Percentiles rank a stretch among this genome's conserved stretches.
Evolutionary conservation across 1,284 basidiomycete genomes (phyloP).

Genomic region (Salmacisia buchloeana): DNA sequence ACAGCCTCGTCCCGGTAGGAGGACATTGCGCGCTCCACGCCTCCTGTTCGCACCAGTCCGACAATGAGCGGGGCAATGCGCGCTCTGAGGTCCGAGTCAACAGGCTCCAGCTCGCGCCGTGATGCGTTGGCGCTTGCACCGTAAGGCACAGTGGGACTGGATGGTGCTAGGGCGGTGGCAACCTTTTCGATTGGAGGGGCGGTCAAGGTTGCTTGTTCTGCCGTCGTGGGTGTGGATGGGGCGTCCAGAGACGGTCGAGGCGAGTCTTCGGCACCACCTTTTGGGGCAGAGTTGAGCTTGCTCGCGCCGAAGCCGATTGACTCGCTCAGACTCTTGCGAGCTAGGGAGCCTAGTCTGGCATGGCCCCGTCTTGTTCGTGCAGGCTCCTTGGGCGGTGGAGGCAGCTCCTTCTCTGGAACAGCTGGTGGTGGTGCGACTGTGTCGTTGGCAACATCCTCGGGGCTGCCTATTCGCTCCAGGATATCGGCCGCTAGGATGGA

Average conservation of each 20-base stretch:
- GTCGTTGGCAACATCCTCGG: slow-evolving; percentile 9
- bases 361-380: background rate
- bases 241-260: slow-evolving; percentile 1
- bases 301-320: background rate
- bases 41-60: slow-evolving; percentile 69
- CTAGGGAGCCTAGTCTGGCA: background rate
- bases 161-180: slow-evolving; percentile 13
- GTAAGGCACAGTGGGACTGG: slow-evolving; percentile 10
- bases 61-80: slow-evolving; percentile 66
- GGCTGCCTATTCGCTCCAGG: slow-evolving; percentile 43
- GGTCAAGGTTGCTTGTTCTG: no score
- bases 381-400: background rate
- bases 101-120: background rate
- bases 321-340: slow-evolving; percentile 1
- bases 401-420: background rate
- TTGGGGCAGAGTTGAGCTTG: background rate
- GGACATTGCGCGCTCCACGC: slow-evolving; percentile 63
- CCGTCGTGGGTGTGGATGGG: background rate
- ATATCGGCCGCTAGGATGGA: slow-evolving; percentile 67
- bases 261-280: background rate
- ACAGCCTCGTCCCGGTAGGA: slow-evolving; percentile 75
- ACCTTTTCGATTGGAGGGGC: background rate
- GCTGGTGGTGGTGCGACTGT: background rate
- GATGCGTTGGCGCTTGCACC: background rate
- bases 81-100: slow-evolving; percentile 55